Percentiles rank a stretch among this genome's conserved stretches.
Conservation (phyloP, 2,329 filamentous ascomycete species). For the Metarhizium rileyi region DNA sequence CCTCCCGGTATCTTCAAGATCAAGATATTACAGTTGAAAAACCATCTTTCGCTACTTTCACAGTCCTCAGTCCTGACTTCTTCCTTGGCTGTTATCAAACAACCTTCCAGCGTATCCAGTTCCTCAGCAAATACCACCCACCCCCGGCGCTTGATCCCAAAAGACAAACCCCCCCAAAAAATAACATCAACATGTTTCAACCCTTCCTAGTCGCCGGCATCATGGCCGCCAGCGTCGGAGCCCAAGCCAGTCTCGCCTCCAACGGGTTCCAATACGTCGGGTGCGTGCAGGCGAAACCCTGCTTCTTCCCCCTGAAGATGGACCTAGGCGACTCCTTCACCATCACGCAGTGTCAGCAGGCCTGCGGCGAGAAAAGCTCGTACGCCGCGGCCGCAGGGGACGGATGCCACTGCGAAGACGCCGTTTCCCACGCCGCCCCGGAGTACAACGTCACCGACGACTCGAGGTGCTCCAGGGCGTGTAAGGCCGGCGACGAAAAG, state of each 20-base stretch:
- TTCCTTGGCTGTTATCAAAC: too few relatives aligned
- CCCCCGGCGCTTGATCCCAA: background rate
- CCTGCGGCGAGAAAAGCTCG: conserved; percentile 10
- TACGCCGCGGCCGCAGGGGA: conserved; percentile 15
- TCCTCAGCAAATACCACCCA: too few relatives aligned
- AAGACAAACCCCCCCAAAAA: background rate
- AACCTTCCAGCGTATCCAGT: too few relatives aligned
- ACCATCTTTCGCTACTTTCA: too few relatives aligned
- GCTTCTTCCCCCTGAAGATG: background rate
- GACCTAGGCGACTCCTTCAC: conserved; percentile 10
- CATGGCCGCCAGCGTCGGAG: conserved; percentile 14
- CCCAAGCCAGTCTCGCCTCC: conserved; percentile 12
- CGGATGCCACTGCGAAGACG: conserved; percentile 15
- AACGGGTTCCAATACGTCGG: conserved; percentile 17
- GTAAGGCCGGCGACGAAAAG: conserved; percentile 9
- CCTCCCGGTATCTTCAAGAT: too few relatives aligned
- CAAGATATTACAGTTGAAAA: too few relatives aligned
- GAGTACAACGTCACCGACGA: conserved; percentile 12
- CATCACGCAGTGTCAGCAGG: conserved; percentile 11
- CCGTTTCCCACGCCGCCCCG: background rate
- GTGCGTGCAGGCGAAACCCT: conserved; percentile 15
- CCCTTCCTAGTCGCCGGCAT: conserved; percentile 12
- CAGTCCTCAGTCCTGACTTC: too few relatives aligned
- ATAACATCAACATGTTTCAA: conserved; percentile 8
- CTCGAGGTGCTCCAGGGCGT: conserved; percentile 11